A percentile compares a stretch with the other conserved stretches of the same genome.
Conservation (phyloP, 768 basidiomycete genomes). For the Calocera cornea region DNA sequence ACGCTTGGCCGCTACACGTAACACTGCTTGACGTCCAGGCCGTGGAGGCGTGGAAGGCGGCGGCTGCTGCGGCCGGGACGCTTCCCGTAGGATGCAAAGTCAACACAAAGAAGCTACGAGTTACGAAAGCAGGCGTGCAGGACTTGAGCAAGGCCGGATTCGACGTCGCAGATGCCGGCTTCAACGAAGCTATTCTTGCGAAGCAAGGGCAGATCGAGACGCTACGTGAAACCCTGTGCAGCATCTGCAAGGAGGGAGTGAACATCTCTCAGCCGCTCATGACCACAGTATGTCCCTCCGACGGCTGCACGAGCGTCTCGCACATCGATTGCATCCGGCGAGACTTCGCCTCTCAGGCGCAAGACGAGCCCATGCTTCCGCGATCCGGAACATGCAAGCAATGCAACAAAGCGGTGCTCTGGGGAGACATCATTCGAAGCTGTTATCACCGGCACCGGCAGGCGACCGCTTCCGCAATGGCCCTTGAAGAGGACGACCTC, state of each 20-base stretch:
- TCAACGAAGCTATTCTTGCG: not conserved
- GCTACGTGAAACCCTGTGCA: not conserved
- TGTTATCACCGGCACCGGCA: not conserved
- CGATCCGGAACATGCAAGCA: not conserved
- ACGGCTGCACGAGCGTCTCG: not conserved
- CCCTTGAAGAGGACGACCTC: not conserved
- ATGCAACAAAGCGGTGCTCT: not conserved
- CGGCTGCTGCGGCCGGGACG: not conserved
- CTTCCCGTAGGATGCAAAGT: not conserved
- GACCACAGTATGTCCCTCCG: not conserved
- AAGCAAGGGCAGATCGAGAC: not conserved
- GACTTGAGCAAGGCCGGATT: not conserved
- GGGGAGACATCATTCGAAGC: not conserved
- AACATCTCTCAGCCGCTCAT: not conserved
- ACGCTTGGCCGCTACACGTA: slow-evolving; percentile 57
- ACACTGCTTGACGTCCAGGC: slow-evolving; percentile 59
- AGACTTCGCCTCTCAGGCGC: not conserved
- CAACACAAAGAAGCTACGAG: not conserved
- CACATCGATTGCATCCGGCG: not conserved
- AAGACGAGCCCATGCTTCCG: not conserved
- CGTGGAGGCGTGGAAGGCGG: slow-evolving; percentile 36
- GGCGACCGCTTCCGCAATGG: not conserved
- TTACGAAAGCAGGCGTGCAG: not conserved
- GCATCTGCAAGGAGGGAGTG: not conserved
- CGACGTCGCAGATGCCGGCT: not conserved